Evolutionary conservation across 768 basidiomycete species (phyloP), one percentile per base, ranked within the genome.

Genomic region (Fibroporia radiculosa): DNA sequence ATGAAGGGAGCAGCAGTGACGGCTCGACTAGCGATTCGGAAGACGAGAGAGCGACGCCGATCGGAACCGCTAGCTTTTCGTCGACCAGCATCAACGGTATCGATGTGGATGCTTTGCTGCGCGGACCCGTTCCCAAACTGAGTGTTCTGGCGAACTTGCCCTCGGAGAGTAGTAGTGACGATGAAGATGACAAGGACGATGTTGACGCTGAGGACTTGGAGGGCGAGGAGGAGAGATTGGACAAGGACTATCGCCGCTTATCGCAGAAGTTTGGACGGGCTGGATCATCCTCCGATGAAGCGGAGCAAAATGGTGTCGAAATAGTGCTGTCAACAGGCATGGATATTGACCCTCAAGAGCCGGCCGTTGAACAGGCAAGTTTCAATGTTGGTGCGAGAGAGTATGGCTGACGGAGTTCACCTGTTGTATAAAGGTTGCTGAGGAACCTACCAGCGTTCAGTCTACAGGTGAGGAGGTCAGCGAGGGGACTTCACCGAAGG

Each of bases 1-100:
- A 60, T n/a, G 68, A 70, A 57, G 68, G 64, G n/a, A 68, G 66
- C 24, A 66, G 65, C 48, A 58, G 60, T 10, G 71, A 68, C 14
- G 62, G 65, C 27, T 61, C 62, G 14, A 56, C 57, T 34, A 51
- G 50, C 45, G 44, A 44, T 14, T 49, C 49, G 5, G 59, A 54
- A 6, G 52, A 33, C 18, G 46, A 50, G 13, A 49, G 53, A n/a
- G 49, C 43, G 6, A 16, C 25, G 6, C 14, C n/a, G 18, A 11
- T n/a, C 12, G 27, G 7, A 32, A 28, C 18, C 20, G 20, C 16
- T 18, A 41, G n/a, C 14, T 31, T 38, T 18, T 14, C 29, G 1
- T 42, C 26, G n/a, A 14, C 45, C 2, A 6, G 38, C n/a, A 25
- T 53, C 1, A 35, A 44, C 12, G 45, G 57, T 1, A 48, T 52